Conservation (phyloP, 2,329 filamentous ascomycete species). For the Cladosporium halotolerans region DNA sequence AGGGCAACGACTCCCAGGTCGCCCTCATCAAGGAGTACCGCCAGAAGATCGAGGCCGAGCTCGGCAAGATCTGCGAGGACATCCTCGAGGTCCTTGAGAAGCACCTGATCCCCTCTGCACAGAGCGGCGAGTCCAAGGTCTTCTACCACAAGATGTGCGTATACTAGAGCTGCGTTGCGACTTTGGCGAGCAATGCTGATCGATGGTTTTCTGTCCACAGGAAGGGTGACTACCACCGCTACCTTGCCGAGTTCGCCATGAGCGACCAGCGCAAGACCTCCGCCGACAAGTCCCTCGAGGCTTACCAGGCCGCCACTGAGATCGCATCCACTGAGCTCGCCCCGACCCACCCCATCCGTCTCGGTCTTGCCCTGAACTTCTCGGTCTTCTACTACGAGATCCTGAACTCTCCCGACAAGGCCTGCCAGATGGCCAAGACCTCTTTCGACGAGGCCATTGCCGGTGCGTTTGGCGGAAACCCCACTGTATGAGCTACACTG, state of each 20-base stretch:
- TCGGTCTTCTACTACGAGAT: conserved; percentile 99
- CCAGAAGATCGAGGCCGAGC: conserved; percentile 94
- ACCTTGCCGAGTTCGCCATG: conserved; percentile 92
- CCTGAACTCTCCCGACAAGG: conserved; percentile 94
- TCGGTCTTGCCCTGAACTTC: conserved; percentile 90
- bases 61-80: conserved; percentile 96
- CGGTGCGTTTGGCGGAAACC: conserved; percentile 42
- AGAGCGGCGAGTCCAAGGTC: conserved; percentile 96
- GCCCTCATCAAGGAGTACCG: conserved; percentile 95
- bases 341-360: conserved; percentile 87
- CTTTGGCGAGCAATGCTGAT: conserved; percentile 7
- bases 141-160: conserved; percentile 99
- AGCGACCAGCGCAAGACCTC: conserved; percentile 93
- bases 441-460: conserved; percentile 96
- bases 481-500: not conserved
- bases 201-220: conserved; percentile 42
- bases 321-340: conserved; percentile 84
- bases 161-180: not conserved
- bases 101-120: conserved; percentile 87
- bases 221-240: conserved; percentile 99
- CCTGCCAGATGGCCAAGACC: conserved; percentile 95
- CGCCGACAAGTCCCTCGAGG: conserved; percentile 89
- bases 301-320: conserved; percentile 91
- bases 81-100: conserved; percentile 91
- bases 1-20: conserved; percentile 91